Conservation (phyloP, 1,284 basidiomycete genomes). For the Calocybe gambosa region DNA sequence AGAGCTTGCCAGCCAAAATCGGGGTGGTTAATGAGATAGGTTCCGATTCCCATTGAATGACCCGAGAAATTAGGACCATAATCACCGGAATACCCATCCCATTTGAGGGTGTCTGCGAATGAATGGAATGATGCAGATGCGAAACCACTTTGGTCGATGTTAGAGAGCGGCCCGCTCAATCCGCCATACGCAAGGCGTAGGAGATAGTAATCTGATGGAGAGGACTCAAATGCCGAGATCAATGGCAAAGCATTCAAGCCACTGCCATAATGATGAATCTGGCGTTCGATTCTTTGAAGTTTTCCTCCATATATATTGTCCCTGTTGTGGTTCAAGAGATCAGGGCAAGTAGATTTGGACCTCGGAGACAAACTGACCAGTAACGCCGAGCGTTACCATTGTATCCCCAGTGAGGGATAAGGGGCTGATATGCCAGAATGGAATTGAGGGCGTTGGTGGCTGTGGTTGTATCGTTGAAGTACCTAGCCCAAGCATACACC, state of each 20-base stretch:
- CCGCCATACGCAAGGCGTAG: constrained; percentile 50
- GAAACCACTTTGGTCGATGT: constrained; percentile 52
- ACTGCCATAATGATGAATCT: constrained; percentile 57
- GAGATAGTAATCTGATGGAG: constrained; percentile 45
- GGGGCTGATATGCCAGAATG: constrained; percentile 52
- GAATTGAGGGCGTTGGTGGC: constrained; percentile 50
- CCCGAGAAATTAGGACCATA: constrained; percentile 59
- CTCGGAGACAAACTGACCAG: constrained; percentile 30
- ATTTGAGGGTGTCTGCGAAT: constrained; percentile 49
- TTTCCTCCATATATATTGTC: constrained; percentile 56
- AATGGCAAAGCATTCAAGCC: constrained; percentile 52
- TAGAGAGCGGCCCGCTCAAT: constrained; percentile 45
- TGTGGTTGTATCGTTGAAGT: constrained; percentile 48
- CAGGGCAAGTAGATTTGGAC: background rate
- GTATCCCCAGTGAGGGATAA: constrained; percentile 56
- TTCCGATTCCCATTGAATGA: constrained; percentile 47
- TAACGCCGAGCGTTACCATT: constrained; percentile 56
- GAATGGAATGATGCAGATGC: constrained; percentile 56
- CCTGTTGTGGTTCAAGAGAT: constrained; percentile 25
- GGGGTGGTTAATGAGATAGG: constrained; percentile 48
- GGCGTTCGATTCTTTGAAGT: constrained; percentile 48
- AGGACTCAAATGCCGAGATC: constrained; percentile 42
- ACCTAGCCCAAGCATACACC: constrained; percentile 49
- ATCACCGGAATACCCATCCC: constrained; percentile 57
- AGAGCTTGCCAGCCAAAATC: constrained; percentile 61